phyloP scores from a whole-genome alignment of 1,139 yeast genomes.

The Yamadazyma songkhlaensis region DNA sequence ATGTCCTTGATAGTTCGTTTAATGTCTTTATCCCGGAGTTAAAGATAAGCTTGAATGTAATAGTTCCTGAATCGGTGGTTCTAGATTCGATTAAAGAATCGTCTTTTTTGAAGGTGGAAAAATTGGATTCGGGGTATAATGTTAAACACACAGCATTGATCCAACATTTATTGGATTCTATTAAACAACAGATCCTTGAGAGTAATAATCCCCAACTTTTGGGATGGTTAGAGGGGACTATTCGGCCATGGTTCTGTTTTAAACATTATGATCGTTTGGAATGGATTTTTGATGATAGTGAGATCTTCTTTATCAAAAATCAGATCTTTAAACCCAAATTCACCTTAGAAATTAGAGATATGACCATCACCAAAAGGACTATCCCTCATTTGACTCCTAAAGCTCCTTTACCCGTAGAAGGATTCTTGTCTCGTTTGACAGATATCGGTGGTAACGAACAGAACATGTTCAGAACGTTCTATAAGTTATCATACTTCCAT shows the following conservation, averaged over 20 bases:
- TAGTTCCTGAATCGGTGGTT: constrained; percentile 46
- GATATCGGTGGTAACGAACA: constrained; percentile 47
- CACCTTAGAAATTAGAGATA: constrained; percentile 58
- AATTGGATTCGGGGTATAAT: constrained; percentile 30
- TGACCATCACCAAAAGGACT: constrained; percentile 14
- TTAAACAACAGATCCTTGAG: constrained; percentile 12
- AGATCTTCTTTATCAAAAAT: constrained; percentile 36
- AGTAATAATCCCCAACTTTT: constrained; percentile 5
- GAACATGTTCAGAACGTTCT: constrained; percentile 43
- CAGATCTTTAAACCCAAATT: constrained; percentile 21
- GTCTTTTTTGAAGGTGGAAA: constrained; percentile 12
- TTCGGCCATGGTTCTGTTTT: constrained; percentile 52
- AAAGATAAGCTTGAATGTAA: constrained; percentile 26
- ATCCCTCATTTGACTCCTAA: background rate
- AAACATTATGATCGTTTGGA: constrained; percentile 71
- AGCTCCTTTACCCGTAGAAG: constrained; percentile 67
- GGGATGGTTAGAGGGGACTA: constrained; percentile 8
- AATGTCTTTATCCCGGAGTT: constrained; percentile 15
- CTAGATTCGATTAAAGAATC: constrained; percentile 12
- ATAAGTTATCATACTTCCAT: constrained; percentile 59
- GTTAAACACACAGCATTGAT: constrained; percentile 30
- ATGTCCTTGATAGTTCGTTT: constrained; percentile 17
- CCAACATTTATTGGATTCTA: constrained; percentile 27
- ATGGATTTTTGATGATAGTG: constrained; percentile 62
- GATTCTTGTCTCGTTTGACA: constrained; percentile 63